Conservation (phyloP, 768 basidiomycete species). For the Boletus fagicola region DNA sequence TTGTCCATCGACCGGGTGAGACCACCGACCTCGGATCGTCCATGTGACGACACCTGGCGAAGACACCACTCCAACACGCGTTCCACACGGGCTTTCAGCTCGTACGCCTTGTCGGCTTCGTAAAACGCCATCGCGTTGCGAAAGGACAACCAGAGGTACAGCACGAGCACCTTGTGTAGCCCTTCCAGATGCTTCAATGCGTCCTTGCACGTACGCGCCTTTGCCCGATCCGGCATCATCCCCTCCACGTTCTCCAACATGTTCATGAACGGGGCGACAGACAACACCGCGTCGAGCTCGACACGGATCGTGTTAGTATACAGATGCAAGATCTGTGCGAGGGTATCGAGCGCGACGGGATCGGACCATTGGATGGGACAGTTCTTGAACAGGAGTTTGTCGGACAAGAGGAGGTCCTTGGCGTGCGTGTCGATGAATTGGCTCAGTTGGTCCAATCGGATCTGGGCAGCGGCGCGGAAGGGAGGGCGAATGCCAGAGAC, state of each 20-base stretch:
- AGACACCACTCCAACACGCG: conserved; percentile 38
- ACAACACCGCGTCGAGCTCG: conserved; percentile 21
- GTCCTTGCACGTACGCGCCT: conserved; percentile 5
- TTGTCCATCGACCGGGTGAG: neutral
- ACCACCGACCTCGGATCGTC: neutral
- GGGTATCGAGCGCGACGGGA: conserved; percentile 13
- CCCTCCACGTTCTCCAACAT: conserved; percentile 21
- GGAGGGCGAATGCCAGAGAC: conserved; percentile 44
- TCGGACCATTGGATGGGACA: conserved; percentile 13
- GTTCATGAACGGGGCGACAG: conserved; percentile 21
- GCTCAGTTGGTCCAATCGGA: conserved; percentile 32
- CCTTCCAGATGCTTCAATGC: conserved; percentile 54
- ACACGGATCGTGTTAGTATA: conserved; percentile 37
- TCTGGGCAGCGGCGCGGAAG: conserved; percentile 39
- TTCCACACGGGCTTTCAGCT: conserved; percentile 63
- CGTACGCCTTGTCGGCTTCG: conserved; percentile 45
- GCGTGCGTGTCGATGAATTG: conserved; percentile 43
- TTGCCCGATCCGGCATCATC: conserved; percentile 19
- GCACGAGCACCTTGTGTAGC: conserved; percentile 69
- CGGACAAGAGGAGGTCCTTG: conserved; percentile 39
- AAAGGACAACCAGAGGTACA: conserved; percentile 84
- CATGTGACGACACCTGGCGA: conserved; percentile 36
- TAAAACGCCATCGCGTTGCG: conserved; percentile 67
- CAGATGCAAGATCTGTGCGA: conserved; percentile 20
- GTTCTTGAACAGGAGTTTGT: conserved; percentile 44